These are phyloP conservation scores for Pythium sukuiense DNA, from an alignment of 352 stramenopile species.

Conservation along the genomic window DNA sequence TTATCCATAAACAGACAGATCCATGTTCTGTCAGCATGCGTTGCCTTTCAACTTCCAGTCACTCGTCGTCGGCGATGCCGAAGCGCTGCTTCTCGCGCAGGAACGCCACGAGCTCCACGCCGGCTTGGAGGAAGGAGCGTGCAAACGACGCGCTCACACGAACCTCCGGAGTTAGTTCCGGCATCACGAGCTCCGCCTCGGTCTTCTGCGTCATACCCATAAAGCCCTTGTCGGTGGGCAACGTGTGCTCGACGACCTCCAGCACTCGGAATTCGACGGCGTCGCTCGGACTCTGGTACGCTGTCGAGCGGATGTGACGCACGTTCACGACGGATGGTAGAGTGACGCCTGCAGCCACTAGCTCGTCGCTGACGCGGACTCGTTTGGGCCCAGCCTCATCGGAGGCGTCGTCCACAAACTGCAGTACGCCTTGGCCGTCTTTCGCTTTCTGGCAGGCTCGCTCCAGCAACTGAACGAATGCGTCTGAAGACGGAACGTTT, in stretches of 20 bases:
- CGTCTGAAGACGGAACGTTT: constrained; percentile 49
- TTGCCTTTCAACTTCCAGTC: background rate
- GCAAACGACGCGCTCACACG: constrained; percentile 56
- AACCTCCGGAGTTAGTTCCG: constrained; percentile 49
- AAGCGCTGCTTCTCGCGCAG: constrained; percentile 32
- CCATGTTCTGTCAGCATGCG: background rate
- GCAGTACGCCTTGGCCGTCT: constrained; percentile 52
- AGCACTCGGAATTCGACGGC: constrained; percentile 21
- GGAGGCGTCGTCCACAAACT: constrained; percentile 38
- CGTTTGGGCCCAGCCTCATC: constrained; percentile 8
- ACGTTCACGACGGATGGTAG: constrained; percentile 52
- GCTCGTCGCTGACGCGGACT: constrained; percentile 52
- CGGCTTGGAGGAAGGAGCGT: constrained; percentile 50
- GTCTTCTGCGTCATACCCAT: constrained; percentile 53
- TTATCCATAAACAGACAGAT: background rate
- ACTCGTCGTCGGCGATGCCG: constrained; percentile 2
- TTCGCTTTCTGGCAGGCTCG: constrained; percentile 22
- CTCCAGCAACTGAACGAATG: constrained; percentile 28
- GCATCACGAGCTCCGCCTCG: constrained; percentile 66
- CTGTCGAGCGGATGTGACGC: constrained; percentile 49
- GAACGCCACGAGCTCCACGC: constrained; percentile 68
- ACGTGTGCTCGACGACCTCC: constrained; percentile 52
- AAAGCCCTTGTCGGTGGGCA: constrained; percentile 56
- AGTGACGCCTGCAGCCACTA: constrained; percentile 45
- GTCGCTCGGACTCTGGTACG: constrained; percentile 36